A percentile compares a stretch with the other conserved stretches of the same genome.
phyloP scores from a whole-genome alignment of 345 rosid genomes.

The Corchorus capsularis region DNA sequence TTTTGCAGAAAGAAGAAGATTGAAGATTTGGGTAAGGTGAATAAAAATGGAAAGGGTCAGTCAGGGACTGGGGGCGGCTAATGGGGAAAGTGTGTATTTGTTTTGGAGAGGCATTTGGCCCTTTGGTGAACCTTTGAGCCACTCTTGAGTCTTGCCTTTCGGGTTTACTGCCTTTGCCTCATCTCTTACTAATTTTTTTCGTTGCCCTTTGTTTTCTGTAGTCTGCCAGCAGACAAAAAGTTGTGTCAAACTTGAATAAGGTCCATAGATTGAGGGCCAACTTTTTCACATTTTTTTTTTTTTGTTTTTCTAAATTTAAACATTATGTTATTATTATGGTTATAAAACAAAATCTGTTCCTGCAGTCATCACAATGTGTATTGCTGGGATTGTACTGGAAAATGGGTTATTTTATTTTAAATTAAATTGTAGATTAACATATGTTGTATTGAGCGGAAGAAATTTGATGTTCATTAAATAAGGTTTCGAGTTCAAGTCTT shows the following conservation, averaged over 20 bases:
- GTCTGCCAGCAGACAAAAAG: constrained; percentile 18
- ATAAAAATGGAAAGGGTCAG: constrained; percentile 33
- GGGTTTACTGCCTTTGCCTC: not conserved
- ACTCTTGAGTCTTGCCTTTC: too few relatives aligned
- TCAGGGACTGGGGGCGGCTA: constrained; percentile 42
- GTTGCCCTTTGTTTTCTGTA: not conserved
- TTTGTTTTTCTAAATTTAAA: not conserved
- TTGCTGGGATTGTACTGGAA: constrained; percentile 27
- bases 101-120: constrained; percentile 32
- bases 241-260: constrained; percentile 24
- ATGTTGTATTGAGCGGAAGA: too few relatives aligned
- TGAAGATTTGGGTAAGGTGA: constrained; percentile 10
- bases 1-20: too few relatives aligned
- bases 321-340: too few relatives aligned
- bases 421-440: too few relatives aligned
- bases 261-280: constrained; percentile 26
- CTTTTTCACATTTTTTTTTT: not conserved
- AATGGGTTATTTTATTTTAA: not conserved
- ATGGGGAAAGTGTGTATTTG: not conserved
- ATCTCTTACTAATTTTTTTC: not conserved
- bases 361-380: constrained; percentile 10
- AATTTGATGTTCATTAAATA: too few relatives aligned
- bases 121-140: constrained; percentile 57
- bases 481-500: too few relatives aligned
- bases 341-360: constrained; percentile 23